Evolutionary conservation across 371 early-diverging fungal genomes (phyloP).

Genomic region (Coemansia sp.): DNA sequence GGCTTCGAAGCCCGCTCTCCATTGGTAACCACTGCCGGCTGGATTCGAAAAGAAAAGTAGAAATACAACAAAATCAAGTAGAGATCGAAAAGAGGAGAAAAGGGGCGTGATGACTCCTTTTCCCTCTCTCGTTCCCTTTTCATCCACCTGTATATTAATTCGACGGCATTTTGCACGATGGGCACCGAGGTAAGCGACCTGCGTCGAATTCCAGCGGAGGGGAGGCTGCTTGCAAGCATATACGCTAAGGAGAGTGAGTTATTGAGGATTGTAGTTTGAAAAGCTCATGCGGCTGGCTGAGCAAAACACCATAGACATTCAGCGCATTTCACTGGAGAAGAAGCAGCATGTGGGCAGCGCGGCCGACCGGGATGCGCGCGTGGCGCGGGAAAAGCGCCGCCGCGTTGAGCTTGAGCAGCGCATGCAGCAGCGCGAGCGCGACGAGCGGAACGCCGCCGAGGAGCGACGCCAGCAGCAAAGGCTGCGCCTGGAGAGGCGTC

Average conservation of each 20-base stretch:
- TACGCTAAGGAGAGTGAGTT: neutral
- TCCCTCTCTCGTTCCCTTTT: neutral
- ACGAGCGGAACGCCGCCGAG: constrained; percentile 14
- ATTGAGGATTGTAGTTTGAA: constrained; percentile 21
- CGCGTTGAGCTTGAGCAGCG: constrained; percentile 29
- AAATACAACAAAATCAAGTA: neutral
- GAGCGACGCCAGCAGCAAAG: neutral
- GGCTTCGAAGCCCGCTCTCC: neutral
- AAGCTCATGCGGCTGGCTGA: constrained; percentile 48
- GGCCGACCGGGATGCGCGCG: neutral
- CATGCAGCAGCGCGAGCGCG: constrained; percentile 32
- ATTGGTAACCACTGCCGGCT: neutral
- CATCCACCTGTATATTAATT: neutral
- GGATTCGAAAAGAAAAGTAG: neutral
- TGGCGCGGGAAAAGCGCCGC: constrained; percentile 31
- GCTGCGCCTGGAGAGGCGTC: constrained; percentile 20
- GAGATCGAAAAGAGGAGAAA: neutral
- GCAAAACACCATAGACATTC: constrained; percentile 44
- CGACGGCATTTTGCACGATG: constrained; percentile 14
- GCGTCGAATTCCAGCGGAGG: no score
- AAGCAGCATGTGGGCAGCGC: constrained; percentile 15
- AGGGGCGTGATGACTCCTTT: neutral
- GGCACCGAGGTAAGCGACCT: constrained; percentile 37
- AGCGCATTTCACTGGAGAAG: constrained; percentile 29
- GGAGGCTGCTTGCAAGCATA: no score